phyloP scores from a whole-genome alignment of 2,329 filamentous ascomycete genomes.

The Alternaria atra region DNA sequence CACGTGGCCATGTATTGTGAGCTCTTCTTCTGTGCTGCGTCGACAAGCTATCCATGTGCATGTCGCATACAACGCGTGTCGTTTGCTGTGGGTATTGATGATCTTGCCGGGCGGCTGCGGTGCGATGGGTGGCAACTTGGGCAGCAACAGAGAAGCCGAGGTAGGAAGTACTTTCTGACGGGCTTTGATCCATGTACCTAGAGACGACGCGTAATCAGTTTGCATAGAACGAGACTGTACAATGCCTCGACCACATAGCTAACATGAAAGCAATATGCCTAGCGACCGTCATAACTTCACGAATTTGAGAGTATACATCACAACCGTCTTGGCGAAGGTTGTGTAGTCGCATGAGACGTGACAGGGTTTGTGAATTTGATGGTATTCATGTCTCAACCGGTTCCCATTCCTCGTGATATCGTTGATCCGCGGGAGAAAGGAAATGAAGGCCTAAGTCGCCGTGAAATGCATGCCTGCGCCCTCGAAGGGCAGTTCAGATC shows the following conservation, averaged over 20 bases:
- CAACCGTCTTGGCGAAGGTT: neutral
- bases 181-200: constrained; percentile 1
- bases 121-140: neutral
- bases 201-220: constrained; percentile 1
- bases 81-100: neutral
- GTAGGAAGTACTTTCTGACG: neutral
- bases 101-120: no score
- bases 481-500: constrained; percentile 37
- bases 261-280: neutral
- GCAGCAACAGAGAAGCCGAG: neutral
- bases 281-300: neutral
- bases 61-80: neutral
- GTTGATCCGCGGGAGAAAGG: constrained; percentile 38
- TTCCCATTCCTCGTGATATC: constrained; percentile 47
- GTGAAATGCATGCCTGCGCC: constrained; percentile 40
- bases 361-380: constrained; percentile 41
- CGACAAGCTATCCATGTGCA: neutral
- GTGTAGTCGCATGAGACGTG: constrained; percentile 11
- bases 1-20: neutral
- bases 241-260: neutral
- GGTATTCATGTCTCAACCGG: constrained; percentile 39
- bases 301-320: constrained; percentile 5
- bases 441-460: constrained; percentile 40
- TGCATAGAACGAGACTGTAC: neutral
- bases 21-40: neutral